Percentiles rank a stretch among this genome's conserved stretches.
These are phyloP conservation scores for Pythium scleroteichum DNA, from an alignment of 352 stramenopile species.

Conservation along the genomic window DNA sequence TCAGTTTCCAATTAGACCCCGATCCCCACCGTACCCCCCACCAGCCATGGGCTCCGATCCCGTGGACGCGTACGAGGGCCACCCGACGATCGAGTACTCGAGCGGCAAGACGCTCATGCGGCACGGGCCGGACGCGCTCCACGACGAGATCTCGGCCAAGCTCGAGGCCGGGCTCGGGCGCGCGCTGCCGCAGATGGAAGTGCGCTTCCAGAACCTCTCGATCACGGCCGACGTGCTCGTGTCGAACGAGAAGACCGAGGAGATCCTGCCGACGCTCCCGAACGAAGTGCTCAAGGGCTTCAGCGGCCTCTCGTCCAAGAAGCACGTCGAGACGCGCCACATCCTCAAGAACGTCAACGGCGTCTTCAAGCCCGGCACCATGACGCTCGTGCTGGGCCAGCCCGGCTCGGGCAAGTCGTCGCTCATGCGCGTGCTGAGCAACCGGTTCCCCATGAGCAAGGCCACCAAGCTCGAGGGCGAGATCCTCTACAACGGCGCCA, in stretches of 20 bases:
- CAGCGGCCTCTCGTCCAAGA: constrained; percentile 11
- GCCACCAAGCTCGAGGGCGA: constrained; percentile 9
- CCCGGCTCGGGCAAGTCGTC: too few relatives aligned
- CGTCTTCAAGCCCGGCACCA: constrained; percentile 27
- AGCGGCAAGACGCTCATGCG: constrained; percentile 7
- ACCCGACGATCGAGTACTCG: constrained; percentile 5
- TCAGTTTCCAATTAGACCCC: too few relatives aligned
- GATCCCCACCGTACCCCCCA: too few relatives aligned
- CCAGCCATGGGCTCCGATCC: too few relatives aligned
- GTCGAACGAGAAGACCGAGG: constrained; percentile 3
- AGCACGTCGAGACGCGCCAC: not conserved
- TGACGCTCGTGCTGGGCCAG: constrained; percentile 13
- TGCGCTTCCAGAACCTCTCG: constrained; percentile 34
- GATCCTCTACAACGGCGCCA: constrained; percentile 19
- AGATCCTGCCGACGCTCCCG: constrained; percentile 21
- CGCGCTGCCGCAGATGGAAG: constrained; percentile 28
- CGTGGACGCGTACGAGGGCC: too few relatives aligned
- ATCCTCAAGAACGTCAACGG: constrained; percentile 29
- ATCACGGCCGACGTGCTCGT: constrained; percentile 27
- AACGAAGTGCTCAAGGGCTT: constrained; percentile 4
- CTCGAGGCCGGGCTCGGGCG: constrained; percentile 17
- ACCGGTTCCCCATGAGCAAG: too few relatives aligned
- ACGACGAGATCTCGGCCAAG: constrained; percentile 7
- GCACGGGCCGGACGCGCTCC: constrained; percentile 23
- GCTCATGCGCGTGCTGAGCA: too few relatives aligned